A percentile compares a stretch with the other conserved stretches of the same genome.
Evolutionary conservation across 108 stramenopile species (phyloP).

Genomic region (Skeletonema costatum): DNA sequence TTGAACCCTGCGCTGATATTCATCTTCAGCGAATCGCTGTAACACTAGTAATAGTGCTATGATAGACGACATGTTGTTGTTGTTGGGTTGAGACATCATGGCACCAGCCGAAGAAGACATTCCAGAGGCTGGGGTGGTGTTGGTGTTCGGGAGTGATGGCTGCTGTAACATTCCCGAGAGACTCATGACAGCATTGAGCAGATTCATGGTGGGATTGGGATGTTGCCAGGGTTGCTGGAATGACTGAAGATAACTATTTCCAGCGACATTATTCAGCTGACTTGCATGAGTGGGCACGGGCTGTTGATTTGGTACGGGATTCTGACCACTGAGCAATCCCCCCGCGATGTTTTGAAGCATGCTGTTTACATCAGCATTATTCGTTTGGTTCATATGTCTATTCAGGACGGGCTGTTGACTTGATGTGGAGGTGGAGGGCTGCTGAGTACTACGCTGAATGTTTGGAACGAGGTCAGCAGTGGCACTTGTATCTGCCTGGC

Average conservation of each 20-base stretch:
- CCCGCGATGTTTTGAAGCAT: neutral
- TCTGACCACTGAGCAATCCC: neutral
- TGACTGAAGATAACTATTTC: neutral
- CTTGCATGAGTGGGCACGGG: neutral
- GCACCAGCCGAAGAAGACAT: neutral
- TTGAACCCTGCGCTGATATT: neutral
- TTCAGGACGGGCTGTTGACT: neutral
- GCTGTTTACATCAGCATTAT: neutral
- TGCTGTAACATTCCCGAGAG: neutral
- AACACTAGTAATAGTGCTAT: neutral
- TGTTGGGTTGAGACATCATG: neutral
- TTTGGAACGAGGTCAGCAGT: neutral
- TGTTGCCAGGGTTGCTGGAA: neutral
- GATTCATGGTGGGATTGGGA: neutral
- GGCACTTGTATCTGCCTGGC: neutral
- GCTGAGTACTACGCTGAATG: neutral
- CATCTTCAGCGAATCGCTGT: neutral
- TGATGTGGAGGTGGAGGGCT: neutral
- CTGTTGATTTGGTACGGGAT: neutral
- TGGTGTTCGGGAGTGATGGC: neutral
- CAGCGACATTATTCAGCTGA: neutral
- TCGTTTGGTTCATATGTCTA: neutral
- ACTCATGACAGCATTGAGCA: neutral
- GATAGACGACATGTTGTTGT: neutral
- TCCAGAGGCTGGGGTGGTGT: neutral